These are phyloP conservation scores for Blumeria graminis DNA, from an alignment of 2,329 filamentous ascomycete genomes.

Conservation along the genomic window DNA sequence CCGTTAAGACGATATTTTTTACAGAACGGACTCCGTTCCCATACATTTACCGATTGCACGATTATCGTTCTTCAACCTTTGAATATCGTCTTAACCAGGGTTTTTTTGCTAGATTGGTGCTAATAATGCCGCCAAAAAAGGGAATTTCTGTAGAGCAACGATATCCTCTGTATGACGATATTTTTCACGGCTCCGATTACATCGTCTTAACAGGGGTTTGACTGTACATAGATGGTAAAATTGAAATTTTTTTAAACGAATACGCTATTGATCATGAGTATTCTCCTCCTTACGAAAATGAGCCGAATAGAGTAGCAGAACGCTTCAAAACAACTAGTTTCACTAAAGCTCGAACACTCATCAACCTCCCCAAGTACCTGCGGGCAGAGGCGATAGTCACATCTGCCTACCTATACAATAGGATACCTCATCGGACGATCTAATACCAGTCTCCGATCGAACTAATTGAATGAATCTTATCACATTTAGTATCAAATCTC, in stretches of 20 bases:
- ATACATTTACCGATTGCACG: too few species aligned
- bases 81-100: too few species aligned
- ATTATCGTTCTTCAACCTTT: too few species aligned
- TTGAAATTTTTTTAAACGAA: background rate
- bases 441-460: background rate
- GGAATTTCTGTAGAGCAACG: too few species aligned
- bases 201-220: too few species aligned
- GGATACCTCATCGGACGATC: background rate
- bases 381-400: background rate
- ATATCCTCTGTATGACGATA: too few species aligned
- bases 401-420: background rate
- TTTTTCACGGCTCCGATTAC: too few species aligned
- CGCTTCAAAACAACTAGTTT: background rate
- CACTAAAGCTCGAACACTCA: background rate
- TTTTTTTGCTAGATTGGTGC: too few species aligned
- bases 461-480: background rate
- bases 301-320: background rate
- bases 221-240: background rate
- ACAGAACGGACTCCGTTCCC: too few species aligned
- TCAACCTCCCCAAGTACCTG: background rate
- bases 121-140: too few species aligned
- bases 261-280: background rate
- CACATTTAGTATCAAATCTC: background rate
- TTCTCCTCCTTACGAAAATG: background rate
- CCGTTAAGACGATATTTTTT: too few species aligned